Evolutionary conservation across 1,139 yeast genomes (phyloP).

Genomic region (Protomyces lactucae-debilis): DNA sequence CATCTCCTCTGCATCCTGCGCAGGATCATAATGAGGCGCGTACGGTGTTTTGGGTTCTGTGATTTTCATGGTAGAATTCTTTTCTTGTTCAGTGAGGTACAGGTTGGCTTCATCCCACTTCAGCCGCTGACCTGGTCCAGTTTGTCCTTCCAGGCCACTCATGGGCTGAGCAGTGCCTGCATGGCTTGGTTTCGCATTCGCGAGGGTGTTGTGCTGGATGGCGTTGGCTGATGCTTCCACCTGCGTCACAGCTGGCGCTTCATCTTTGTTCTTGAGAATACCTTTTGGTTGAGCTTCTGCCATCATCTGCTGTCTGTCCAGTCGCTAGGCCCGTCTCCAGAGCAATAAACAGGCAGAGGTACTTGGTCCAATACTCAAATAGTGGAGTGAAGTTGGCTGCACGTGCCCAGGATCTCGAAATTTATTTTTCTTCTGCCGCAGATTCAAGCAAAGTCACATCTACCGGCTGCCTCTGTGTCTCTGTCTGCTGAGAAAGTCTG

Average conservation of each 20-base stretch:
- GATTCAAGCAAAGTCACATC: not conserved
- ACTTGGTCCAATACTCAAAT: no score
- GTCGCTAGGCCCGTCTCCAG: not conserved
- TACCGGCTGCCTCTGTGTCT: not conserved
- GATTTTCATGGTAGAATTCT: slow-evolving; percentile 71
- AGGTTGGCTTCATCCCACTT: slow-evolving; percentile 73
- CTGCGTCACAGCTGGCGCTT: not conserved
- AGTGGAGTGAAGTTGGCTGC: no score
- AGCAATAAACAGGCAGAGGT: not conserved
- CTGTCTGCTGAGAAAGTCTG: not conserved
- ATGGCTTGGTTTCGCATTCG: slow-evolving; percentile 4
- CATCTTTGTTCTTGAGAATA: not conserved
- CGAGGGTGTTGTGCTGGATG: slow-evolving; percentile 16
- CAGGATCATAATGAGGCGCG: slow-evolving; percentile 85
- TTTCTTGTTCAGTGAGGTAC: slow-evolving; percentile 62
- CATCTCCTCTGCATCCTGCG: slow-evolving; percentile 67
- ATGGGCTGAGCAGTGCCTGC: not conserved
- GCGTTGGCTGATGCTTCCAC: not conserved
- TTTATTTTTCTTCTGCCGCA: not conserved
- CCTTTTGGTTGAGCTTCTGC: not conserved
- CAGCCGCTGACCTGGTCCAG: slow-evolving; percentile 42
- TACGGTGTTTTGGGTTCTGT: slow-evolving; percentile 98
- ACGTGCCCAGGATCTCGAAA: no score
- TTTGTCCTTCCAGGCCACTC: not conserved
- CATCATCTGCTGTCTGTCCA: not conserved